Base-by-base conservation (phyloP, 129 eudicot species). In the Centaurea solstitialis region DNA sequence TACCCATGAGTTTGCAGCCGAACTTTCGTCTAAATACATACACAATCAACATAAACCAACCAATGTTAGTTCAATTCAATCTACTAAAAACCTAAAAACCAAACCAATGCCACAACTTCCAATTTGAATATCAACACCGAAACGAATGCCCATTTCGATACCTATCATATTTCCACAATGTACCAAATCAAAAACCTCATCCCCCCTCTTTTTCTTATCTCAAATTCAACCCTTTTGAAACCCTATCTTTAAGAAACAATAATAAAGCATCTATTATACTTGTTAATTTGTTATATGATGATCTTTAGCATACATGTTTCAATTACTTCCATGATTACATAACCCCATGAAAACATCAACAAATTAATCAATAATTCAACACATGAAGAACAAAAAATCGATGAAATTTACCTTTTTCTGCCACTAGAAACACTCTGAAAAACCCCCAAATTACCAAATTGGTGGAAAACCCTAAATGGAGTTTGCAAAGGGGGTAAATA, bases 401-500 rank as follows among this genome's bases (percentile, higher is more conserved):
- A 20, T 7, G 65, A 0, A 75, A 18, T n/a, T 33, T 75, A 76
- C 50, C 70, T 76, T 76, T 47, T 62, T 62, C n/a, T 9, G 39
- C 76, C 64, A 5, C 69, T n/a, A 30, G 24, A 53, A 75, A 26
- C 26, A 74, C 78, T 50, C 40, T 47, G 67, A 28, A 50, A 50
- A 74, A 57, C 21, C 28, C 30, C 70, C 69, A 53, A 57, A 1
- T 28, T 20, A 20, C 53, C 68, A 59, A 26, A 26, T 26, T 43
- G 70, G 70, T 59, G 30, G 53, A 64, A 64, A 76, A 76, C 80
- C 80, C 80, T 76, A 76, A 57, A 17, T 57, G 17, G 65, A 57
- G 45, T 26, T 30, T 61, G 45, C 22, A 9, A 75, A 7, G 17
- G 18, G 68, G 68, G 30, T 9, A 53, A 28, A 37, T n/a, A 76